Conservation (phyloP, 2,329 filamentous ascomycete species). For the Aspergillus eucalypticola region DNA sequence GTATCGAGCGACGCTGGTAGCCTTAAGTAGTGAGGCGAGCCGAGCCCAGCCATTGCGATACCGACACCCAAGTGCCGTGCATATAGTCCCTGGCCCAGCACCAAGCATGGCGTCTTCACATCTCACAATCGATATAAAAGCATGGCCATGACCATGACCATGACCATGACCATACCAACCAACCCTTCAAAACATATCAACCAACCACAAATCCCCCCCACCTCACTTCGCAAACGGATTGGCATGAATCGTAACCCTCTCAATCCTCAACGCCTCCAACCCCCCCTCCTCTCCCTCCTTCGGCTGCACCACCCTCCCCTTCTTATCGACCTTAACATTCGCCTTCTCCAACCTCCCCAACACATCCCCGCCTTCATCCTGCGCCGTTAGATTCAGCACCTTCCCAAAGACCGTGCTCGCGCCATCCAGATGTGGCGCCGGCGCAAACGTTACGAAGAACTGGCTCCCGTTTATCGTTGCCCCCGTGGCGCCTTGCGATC, state of each 20-base stretch:
- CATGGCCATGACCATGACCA: too few species aligned
- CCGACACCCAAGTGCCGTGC: neutral
- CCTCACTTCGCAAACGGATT: slow-evolving; percentile 64
- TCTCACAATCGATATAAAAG: too few species aligned
- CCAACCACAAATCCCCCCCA: too few species aligned
- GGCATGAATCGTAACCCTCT: slow-evolving; percentile 62
- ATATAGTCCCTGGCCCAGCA: too few species aligned
- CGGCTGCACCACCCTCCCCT: slow-evolving; percentile 55
- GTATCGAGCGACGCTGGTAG: neutral
- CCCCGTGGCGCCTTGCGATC: slow-evolving; percentile 44
- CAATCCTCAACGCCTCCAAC: slow-evolving; percentile 56
- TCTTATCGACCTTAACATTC: slow-evolving; percentile 63
- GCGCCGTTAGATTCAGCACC: slow-evolving; percentile 49
- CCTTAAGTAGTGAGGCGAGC: neutral
- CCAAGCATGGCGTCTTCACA: too few species aligned
- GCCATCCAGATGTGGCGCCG: slow-evolving; percentile 64
- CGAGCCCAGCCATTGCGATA: neutral
- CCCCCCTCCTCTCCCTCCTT: slow-evolving; percentile 40
- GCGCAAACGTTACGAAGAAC: slow-evolving; percentile 64
- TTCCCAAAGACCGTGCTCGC: slow-evolving; percentile 68
- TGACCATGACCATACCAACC: neutral
- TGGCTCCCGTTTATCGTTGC: slow-evolving; percentile 57
- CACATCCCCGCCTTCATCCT: slow-evolving; percentile 48
- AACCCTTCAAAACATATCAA: neutral
- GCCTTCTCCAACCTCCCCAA: slow-evolving; percentile 57